Evolutionary conservation across 331 rosid species (phyloP).

Genomic region (Quercus lobata): DNA sequence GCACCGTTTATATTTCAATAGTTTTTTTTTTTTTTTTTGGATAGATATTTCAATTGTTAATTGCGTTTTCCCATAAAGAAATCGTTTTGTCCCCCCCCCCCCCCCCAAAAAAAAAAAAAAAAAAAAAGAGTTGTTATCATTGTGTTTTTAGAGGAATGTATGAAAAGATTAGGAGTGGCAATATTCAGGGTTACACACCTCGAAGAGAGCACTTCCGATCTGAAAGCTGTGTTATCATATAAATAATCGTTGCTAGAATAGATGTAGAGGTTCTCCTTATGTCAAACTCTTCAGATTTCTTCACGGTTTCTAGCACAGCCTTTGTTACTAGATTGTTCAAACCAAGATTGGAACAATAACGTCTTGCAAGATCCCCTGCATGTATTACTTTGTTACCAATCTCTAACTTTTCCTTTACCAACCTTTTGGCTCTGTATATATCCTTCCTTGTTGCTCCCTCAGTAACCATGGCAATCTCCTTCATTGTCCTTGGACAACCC

Average conservation of each 20-base stretch:
- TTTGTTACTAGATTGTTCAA: neutral
- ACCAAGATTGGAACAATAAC: slow-evolving; percentile 14
- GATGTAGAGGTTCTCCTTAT: slow-evolving; percentile 23
- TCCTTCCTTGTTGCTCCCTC: slow-evolving; percentile 4
- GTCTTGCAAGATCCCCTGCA: slow-evolving; percentile 8
- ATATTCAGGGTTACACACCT: neutral
- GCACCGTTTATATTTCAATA: no score
- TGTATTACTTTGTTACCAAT: neutral
- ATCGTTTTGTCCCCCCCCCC: no score
- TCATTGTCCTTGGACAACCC: neutral
- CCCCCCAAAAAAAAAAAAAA: no score
- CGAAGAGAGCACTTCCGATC: neutral
- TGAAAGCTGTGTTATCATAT: slow-evolving; percentile 21
- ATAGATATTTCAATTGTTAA: no score
- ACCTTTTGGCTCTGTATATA: neutral
- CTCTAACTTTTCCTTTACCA: neutral
- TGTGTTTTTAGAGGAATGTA: no score
- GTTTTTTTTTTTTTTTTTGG: no score
- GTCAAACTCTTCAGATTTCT: slow-evolving; percentile 7
- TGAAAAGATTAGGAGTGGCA: neutral
- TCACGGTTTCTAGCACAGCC: slow-evolving; percentile 12
- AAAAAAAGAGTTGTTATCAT: no score
- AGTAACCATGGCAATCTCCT: neutral
- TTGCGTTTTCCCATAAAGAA: no score
- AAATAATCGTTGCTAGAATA: slow-evolving; percentile 1